These are phyloP conservation scores for Lactarius sp. DNA, from an alignment of 768 basidiomycete genomes.

Conservation along the genomic window DNA sequence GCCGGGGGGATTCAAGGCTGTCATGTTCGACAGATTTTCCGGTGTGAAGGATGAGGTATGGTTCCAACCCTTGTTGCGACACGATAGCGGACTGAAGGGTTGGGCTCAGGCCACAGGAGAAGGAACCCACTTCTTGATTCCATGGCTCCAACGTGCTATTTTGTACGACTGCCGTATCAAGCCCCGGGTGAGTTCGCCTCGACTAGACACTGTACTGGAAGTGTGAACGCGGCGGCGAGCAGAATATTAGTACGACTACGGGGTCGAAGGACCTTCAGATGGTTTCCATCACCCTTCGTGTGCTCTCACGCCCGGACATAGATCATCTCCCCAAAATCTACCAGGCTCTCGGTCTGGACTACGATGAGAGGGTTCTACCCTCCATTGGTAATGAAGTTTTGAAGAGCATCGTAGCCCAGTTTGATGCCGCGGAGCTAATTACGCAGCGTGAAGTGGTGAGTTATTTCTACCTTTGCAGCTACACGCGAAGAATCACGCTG, in stretches of 20 bases:
- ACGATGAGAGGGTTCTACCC: constrained; percentile 95
- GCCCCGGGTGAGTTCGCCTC: constrained; percentile 61
- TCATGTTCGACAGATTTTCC: constrained; percentile 97
- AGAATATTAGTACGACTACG: constrained; percentile 99
- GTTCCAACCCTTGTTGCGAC: neutral
- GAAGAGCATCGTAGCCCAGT: constrained; percentile 97
- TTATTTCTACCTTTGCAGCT: constrained; percentile 22
- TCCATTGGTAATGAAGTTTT: constrained; percentile 98
- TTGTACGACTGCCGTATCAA: constrained; percentile 97
- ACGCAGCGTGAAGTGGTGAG: constrained; percentile 95
- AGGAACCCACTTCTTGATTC: constrained; percentile 94
- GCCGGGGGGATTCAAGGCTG: constrained; percentile 83
- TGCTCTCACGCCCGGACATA: constrained; percentile 90
- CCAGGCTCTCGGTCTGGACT: constrained; percentile 90
- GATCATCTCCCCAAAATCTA: constrained; percentile 89
- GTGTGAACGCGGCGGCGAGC: constrained; percentile 14
- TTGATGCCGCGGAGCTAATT: constrained; percentile 94
- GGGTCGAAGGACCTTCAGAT: constrained; percentile 99
- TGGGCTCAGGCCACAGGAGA: constrained; percentile 69
- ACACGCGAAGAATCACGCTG: neutral
- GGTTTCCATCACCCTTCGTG: constrained; percentile 94
- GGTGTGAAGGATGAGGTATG: constrained; percentile 79
- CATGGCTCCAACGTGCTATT: constrained; percentile 94
- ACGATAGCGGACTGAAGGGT: neutral
- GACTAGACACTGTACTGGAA: neutral